Percentiles rank a stretch among this genome's conserved stretches.
Conservation (phyloP, 2,329 filamentous ascomycete species). For the Trichoderma atroviride region DNA sequence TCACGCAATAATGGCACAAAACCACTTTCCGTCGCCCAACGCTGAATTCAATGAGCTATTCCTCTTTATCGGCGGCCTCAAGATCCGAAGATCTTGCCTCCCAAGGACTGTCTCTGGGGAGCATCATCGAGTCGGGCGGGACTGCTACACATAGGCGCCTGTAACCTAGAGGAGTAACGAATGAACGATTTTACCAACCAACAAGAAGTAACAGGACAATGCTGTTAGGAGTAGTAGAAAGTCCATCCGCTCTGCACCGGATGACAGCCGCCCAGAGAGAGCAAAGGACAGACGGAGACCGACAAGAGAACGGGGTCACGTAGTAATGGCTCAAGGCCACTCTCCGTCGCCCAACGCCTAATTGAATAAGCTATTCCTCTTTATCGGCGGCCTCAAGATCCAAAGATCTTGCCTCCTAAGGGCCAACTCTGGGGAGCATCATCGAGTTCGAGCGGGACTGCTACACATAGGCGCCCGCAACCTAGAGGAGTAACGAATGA, state of each 20-base stretch:
- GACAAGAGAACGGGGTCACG: neutral
- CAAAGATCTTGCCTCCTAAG: neutral
- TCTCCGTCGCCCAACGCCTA: neutral
- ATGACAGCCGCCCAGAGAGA: neutral
- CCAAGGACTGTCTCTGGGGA: neutral
- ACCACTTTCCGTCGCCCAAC: neutral
- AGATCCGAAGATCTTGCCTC: neutral
- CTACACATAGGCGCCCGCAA: neutral
- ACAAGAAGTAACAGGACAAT: neutral
- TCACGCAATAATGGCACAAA: neutral
- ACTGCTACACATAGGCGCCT: neutral
- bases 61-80: neutral
- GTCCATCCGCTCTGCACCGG: neutral
- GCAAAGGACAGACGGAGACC: neutral
- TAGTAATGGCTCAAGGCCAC: neutral
- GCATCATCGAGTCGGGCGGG: too few relatives aligned
- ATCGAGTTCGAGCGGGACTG: neutral
- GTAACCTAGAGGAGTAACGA: neutral
- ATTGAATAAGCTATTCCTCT: neutral
- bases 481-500: neutral
- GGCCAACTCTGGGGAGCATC: neutral
- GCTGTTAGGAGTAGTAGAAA: neutral
- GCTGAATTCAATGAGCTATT: neutral
- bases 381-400: neutral
- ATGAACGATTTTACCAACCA: neutral